Evolutionary conservation across 257 asterid genomes (phyloP).

Genomic region (Henckelia pumila): DNA sequence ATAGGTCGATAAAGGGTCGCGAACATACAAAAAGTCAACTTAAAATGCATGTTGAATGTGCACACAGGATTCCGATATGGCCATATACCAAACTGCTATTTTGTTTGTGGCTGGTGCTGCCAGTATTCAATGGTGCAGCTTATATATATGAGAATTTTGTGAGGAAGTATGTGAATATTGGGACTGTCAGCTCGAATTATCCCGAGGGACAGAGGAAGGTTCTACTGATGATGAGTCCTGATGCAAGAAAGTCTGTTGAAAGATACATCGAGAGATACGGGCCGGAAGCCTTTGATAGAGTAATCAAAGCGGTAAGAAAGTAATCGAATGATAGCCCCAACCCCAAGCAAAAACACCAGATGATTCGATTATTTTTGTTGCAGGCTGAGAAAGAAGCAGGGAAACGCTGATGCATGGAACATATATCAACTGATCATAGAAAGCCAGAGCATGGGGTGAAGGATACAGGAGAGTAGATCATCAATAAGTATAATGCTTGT

Average conservation of each 20-base stretch:
- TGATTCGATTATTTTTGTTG: not conserved
- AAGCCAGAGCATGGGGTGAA: not conserved
- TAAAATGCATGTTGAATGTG: not conserved
- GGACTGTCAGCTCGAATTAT: not conserved
- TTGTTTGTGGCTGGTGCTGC: conserved; percentile 48
- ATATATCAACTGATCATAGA: too few species aligned
- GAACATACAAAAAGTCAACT: too few species aligned
- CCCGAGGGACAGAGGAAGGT: not conserved
- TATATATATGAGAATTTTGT: conserved; percentile 62
- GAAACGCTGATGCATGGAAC: not conserved
- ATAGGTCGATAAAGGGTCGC: not conserved
- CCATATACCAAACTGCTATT: not conserved
- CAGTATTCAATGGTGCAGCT: conserved; percentile 50
- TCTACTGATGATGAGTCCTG: conserved; percentile 41
- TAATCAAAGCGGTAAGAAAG: conserved; percentile 34
- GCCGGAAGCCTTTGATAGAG: conserved; percentile 71
- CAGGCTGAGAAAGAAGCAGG: conserved; percentile 4
- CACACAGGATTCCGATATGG: not conserved
- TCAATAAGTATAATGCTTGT: too few species aligned
- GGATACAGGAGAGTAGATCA: not conserved
- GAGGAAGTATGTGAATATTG: conserved; percentile 32
- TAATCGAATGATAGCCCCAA: not conserved
- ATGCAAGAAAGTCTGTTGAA: conserved; percentile 76
- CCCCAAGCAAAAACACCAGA: not conserved
- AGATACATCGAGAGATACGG: conserved; percentile 67